These are phyloP conservation scores for Cryptococcus sp. DNA, from an alignment of 1,284 basidiomycete species.

Conservation along the genomic window DNA sequence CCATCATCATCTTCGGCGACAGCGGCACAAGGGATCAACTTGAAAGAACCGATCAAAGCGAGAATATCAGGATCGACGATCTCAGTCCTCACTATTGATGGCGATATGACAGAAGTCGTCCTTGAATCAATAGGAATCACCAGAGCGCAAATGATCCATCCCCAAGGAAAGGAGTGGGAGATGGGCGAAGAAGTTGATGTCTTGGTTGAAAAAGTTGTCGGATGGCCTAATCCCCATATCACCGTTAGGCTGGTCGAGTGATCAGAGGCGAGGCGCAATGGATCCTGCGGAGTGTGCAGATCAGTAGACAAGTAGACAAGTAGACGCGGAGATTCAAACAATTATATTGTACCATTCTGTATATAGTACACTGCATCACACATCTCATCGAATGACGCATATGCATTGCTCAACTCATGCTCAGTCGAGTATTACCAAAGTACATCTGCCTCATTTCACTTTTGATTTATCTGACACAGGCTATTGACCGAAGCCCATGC, in stretches of 20 bases:
- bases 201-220: conserved; percentile 11
- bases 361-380: conserved; percentile 3
- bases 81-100: conserved; percentile 1
- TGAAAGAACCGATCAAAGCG: conserved; percentile 16
- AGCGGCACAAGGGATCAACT: neutral
- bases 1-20: conserved; percentile 1
- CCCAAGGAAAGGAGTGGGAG: conserved; percentile 4
- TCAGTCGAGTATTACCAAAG: no score
- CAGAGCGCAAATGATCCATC: conserved; percentile 15
- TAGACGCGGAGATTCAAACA: neutral
- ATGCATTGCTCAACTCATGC: conserved; percentile 8
- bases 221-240: conserved; percentile 35
- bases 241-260: conserved; percentile 6
- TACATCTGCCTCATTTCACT: no score
- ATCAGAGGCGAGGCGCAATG: neutral
- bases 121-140: conserved; percentile 23
- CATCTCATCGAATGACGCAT: conserved; percentile 7
- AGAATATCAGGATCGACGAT: conserved; percentile 19
- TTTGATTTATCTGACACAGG: no score
- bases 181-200: conserved; percentile 37
- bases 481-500: conserved; percentile 41
- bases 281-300: no score
- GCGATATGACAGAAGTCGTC: conserved; percentile 18
- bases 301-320: no score
- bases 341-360: conserved; percentile 1